Base-by-base conservation (phyloP, 306 rosid genomes). In the Herpetospermum pedunculosum region DNA sequence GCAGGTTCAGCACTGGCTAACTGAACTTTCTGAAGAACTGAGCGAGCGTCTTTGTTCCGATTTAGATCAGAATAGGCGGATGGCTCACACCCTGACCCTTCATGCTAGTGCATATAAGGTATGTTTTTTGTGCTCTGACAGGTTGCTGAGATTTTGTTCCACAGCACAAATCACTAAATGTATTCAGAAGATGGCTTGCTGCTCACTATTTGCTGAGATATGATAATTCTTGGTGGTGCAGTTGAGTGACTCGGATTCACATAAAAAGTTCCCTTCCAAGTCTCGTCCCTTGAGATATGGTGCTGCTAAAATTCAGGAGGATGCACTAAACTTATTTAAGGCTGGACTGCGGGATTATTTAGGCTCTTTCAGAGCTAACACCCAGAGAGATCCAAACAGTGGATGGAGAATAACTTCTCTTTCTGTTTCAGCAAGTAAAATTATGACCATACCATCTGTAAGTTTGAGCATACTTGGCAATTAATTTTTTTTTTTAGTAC, bases 261-360 rank as follows among this genome's bases (percentile, higher is more conserved):
- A 77, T 68, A 91, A 80, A 79, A 91, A 87, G 80, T 93, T 91
- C 77, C 94, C 98, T 80, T 93, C 97, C 58, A 93, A 91, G 80
- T 93, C 97, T 75, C 89, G 98, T 80, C 91, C 96, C 80, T 76
- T 93, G 70, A 86, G 98, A 76, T 89, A 91, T 77, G 96, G 98
- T 72, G 64, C 90, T 83, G 80, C 80, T 72, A 93, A 88, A 88
- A 86, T 93, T 84, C 98, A 93, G 84, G 96, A 93, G 75, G 98
- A 93, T 80, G 97, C 98, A 40, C 52, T 91, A 55, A 85, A 77
- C 83, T 87, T 93, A 55, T 93, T 93, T 83, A 93, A 87, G 68
- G 84, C 97, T 77, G 98, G 84, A 70, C 78, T 93, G 72, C 97
- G 95, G 48, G 97, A 91, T 37, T 93, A 80, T 80, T 37, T 85